A percentile compares a stretch with the other conserved stretches of the same genome.
phyloP scores from a whole-genome alignment of 106 monocot species.

The Platanthera guangdongensis region DNA sequence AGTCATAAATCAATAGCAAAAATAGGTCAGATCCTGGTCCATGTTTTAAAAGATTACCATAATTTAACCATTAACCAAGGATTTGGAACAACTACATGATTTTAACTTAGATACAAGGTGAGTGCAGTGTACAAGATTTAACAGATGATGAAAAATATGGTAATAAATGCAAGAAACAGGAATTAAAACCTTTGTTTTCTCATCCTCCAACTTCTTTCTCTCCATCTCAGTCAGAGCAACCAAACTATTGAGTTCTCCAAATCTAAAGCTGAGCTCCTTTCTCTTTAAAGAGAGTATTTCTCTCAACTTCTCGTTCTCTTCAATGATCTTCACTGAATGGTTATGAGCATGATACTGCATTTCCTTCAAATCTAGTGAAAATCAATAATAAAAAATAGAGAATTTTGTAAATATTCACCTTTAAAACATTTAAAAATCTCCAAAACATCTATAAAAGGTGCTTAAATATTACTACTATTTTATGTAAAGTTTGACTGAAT shows the following conservation, averaged over 20 bases:
- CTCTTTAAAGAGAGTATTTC: conserved; percentile 46
- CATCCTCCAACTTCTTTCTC: conserved; percentile 50
- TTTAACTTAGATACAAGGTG: too few species aligned
- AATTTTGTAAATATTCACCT: not conserved
- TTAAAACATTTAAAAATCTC: not conserved
- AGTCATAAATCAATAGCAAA: too few species aligned
- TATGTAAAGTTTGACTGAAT: not conserved
- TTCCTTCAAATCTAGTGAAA: conserved; percentile 48
- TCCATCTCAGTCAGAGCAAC: conserved; percentile 46
- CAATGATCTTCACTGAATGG: conserved; percentile 45
- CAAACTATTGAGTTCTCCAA: conserved; percentile 50
- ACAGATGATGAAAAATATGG: not conserved
- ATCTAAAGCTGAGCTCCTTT: conserved; percentile 52
- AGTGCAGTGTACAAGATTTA: too few species aligned
- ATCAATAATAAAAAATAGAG: not conserved
- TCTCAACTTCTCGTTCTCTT: conserved; percentile 66
- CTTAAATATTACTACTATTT: not conserved
- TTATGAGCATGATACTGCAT: conserved; percentile 57
- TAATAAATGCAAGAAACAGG: not conserved
- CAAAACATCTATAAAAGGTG: not conserved
- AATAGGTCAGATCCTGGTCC: too few species aligned
- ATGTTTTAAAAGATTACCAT: too few species aligned
- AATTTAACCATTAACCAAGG: not conserved
- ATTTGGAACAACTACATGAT: not conserved
- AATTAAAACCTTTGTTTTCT: conserved; percentile 58